Conservation (phyloP, 2,329 filamentous ascomycete genomes). For the Keithomyces neogunnii region DNA sequence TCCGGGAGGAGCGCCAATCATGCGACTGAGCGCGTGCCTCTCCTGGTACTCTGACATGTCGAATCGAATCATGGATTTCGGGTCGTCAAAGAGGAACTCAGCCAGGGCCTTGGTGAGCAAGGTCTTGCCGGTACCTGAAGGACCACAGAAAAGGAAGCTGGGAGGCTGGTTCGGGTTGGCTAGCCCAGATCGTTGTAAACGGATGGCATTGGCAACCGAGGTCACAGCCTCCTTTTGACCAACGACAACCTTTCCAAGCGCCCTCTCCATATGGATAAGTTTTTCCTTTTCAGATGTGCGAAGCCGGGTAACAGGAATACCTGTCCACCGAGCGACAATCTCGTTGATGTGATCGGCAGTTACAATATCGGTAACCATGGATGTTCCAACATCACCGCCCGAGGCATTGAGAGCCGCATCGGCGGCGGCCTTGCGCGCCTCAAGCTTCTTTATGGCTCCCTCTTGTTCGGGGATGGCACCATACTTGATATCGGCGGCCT, state of each 20-base stretch:
- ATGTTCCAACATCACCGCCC: conserved; percentile 51
- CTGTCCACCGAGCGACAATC: conserved; percentile 96
- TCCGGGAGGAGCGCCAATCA: conserved; percentile 95
- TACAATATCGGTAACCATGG: conserved; percentile 86
- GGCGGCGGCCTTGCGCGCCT: conserved; percentile 68
- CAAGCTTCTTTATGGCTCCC: conserved; percentile 68
- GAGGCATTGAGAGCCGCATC: conserved; percentile 59
- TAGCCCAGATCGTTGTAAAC: conserved; percentile 88
- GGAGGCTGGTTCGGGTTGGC: conserved; percentile 94
- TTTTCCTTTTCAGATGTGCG: conserved; percentile 97
- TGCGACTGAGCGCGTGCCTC: conserved; percentile 85
- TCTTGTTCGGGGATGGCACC: conserved; percentile 95
- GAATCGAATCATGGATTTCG: conserved; percentile 96
- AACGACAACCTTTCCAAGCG: conserved; percentile 75
- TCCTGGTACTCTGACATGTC: conserved; percentile 99
- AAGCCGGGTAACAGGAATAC: conserved; percentile 89
- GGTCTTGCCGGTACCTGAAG: conserved; percentile 96
- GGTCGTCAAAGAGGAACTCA: conserved; percentile 95
- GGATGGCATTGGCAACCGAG: conserved; percentile 91
- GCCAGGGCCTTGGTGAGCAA: conserved; percentile 93
- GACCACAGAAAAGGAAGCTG: conserved; percentile 97
- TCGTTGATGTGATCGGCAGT: conserved; percentile 98
- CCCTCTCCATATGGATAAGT: conserved; percentile 92
- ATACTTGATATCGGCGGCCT: conserved; percentile 90
- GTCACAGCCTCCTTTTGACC: conserved; percentile 90